phyloP scores from a whole-genome alignment of 768 basidiomycete species.

The Tephrocybe sp. region DNA sequence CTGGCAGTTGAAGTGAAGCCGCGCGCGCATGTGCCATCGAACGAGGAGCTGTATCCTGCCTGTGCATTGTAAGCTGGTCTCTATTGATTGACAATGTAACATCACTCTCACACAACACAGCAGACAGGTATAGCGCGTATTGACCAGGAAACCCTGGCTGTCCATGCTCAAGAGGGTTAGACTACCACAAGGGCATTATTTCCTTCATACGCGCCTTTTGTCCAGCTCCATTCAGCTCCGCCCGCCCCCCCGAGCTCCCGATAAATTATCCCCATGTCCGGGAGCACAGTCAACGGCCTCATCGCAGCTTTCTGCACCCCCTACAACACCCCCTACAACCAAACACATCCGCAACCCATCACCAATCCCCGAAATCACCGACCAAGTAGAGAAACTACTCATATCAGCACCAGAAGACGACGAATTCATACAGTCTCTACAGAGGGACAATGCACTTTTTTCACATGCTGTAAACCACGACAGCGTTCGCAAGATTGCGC shows the following conservation, averaged over 20 bases:
- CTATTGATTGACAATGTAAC: not conserved
- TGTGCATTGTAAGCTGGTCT: slow-evolving; percentile 10
- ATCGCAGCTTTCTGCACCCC: not conserved
- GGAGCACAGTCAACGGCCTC: slow-evolving; percentile 5
- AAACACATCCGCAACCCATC: not conserved
- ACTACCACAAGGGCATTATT: slow-evolving; percentile 53
- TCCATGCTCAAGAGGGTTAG: slow-evolving; percentile 73
- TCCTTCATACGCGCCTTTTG: slow-evolving; percentile 38
- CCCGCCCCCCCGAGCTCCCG: slow-evolving; percentile 8
- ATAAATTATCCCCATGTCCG: not conserved
- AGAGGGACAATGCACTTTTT: slow-evolving; percentile 19
- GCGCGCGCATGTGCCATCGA: no score
- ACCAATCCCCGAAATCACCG: slow-evolving; percentile 9
- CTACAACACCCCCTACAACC: not conserved
- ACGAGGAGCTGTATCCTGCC: slow-evolving; percentile 1
- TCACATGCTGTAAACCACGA: slow-evolving; percentile 32
- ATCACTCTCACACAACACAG: not conserved
- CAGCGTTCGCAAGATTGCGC: slow-evolving; percentile 29
- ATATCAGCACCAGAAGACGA: slow-evolving; percentile 2
- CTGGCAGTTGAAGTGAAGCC: no score
- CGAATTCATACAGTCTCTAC: slow-evolving; percentile 13
- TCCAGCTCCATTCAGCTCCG: slow-evolving; percentile 17
- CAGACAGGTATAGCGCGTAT: slow-evolving; percentile 10
- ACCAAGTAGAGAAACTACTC: slow-evolving; percentile 9
- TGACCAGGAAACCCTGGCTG: slow-evolving; percentile 45